phyloP scores from a whole-genome alignment of 352 stramenopile species.

The Phytophthora nicotianae region DNA sequence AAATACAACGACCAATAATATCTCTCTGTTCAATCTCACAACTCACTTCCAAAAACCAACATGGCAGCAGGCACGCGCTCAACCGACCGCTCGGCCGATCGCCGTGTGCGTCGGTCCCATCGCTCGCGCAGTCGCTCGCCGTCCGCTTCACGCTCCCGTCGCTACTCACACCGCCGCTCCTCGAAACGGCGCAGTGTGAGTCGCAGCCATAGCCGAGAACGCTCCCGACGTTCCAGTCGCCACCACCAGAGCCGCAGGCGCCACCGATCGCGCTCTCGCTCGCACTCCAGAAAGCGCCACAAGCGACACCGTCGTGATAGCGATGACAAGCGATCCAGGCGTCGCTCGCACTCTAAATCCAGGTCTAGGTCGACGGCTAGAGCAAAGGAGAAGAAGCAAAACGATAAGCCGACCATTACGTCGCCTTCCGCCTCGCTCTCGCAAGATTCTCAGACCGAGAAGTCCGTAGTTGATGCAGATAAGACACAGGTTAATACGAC shows the following conservation, averaged over 20 bases:
- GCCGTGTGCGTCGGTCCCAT: conserved; percentile 14
- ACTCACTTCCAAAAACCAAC: too few relatives aligned
- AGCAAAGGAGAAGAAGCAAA: conserved; percentile 13
- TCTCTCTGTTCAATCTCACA: neutral
- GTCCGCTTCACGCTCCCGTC: conserved; percentile 21
- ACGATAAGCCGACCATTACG: neutral
- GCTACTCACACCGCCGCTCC: conserved; percentile 19
- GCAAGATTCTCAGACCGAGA: conserved; percentile 9
- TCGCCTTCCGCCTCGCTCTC: conserved; percentile 1
- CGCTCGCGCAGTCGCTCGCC: conserved; percentile 15
- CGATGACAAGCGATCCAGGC: conserved; percentile 10
- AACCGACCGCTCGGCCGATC: conserved; percentile 10
- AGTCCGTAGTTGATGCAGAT: neutral
- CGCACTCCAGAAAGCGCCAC: conserved; percentile 32
- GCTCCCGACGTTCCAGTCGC: conserved; percentile 32
- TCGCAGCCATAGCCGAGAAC: conserved; percentile 33
- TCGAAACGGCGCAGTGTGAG: conserved; percentile 30
- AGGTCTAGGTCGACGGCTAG: conserved; percentile 16
- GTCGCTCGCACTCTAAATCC: conserved; percentile 17
- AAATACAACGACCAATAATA: neutral
- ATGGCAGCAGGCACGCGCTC: conserved; percentile 3
- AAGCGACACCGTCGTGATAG: conserved; percentile 27
- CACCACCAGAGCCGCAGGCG: conserved; percentile 27
- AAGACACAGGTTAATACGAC: neutral
- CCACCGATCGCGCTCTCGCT: conserved; percentile 28